Base-by-base conservation (phyloP, 306 rosid species). In the Oemleria cerasiformis region DNA sequence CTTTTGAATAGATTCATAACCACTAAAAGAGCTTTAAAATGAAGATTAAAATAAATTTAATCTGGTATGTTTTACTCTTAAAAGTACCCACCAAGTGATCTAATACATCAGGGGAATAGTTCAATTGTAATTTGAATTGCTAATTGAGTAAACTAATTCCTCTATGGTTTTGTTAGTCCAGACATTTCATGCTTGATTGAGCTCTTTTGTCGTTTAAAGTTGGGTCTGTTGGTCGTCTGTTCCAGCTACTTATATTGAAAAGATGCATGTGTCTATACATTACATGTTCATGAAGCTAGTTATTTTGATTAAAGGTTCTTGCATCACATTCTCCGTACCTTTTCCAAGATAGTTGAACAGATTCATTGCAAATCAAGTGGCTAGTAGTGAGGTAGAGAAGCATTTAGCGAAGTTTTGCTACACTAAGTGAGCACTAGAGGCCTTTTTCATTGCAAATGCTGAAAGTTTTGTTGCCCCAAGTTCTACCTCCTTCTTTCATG, bases 341-440 rank as follows among this genome's bases (percentile, higher is more conserved):
- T n/a, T n/a, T n/a, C n/a, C n/a, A n/a, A n/a, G n/a, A n/a, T n/a
- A n/a, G n/a, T n/a, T n/a, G n/a, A n/a, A n/a, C n/a, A n/a, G n/a
- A n/a, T n/a, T 76, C 50, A 68, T 81, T 55, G 78, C 84, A 55
- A 81, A 68, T 45, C 84, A 81, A 72, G n/a, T n/a, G n/a, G n/a
- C n/a, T n/a, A n/a, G n/a, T n/a, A n/a, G n/a, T n/a, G n/a, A n/a
- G n/a, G n/a, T 72, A 8, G 75, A 70, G 5, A 69, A 64, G 64
- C 43, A 45, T 62, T 45, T 80, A 53, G 84, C 81, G 47, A 51
- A 20, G 3, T 72, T 76, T 6, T 72, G 75, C 68, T 80, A 80
- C 78, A 57, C 84, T 41, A 76, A 68, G 75, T 76, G 81, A 78
- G 84, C 84, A 40, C 78, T 80, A 58, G 78, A 80, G 56, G 84